These are phyloP conservation scores for Kurtzmaniella quercitrusa DNA, from an alignment of 1,139 yeast species.

Conservation along the genomic window DNA sequence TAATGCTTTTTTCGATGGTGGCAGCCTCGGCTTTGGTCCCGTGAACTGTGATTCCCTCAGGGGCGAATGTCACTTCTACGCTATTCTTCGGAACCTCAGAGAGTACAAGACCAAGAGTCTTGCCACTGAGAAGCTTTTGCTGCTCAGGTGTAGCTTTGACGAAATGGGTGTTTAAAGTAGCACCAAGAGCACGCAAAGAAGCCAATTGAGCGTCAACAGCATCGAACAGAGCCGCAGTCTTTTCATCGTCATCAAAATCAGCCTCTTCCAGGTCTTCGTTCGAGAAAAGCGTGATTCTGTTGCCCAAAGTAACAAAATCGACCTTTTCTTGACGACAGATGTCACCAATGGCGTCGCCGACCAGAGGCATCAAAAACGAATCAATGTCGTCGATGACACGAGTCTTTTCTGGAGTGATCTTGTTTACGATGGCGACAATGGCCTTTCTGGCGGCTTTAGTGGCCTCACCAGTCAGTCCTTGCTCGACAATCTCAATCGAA, in stretches of 20 bases:
- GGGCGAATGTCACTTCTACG: conserved; percentile 40
- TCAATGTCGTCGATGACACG: conserved; percentile 63
- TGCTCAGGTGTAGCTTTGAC: conserved; percentile 51
- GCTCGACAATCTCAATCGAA: conserved; percentile 41
- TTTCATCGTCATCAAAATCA: conserved; percentile 24
- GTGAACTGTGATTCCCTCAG: conserved; percentile 51
- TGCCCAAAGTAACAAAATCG: conserved; percentile 51
- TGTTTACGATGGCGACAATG: conserved; percentile 69
- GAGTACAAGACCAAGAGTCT: conserved; percentile 52
- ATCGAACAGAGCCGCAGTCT: conserved; percentile 33
- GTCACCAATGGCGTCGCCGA: conserved; percentile 39
- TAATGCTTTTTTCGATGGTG: conserved; percentile 49
- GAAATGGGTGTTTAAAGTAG: conserved; percentile 47
- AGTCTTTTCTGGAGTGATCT: conserved; percentile 64
- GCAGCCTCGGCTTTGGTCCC: conserved; percentile 61
- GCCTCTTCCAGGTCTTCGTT: conserved; percentile 26
- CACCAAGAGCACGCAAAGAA: conserved; percentile 55
- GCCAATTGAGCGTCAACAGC: conserved; percentile 49
- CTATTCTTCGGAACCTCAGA: conserved; percentile 33
- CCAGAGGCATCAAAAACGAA: conserved; percentile 55
- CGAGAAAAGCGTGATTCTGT: conserved; percentile 37
- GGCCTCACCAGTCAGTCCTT: conserved; percentile 28
- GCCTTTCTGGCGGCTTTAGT: conserved; percentile 51
- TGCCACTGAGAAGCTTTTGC: conserved; percentile 53
- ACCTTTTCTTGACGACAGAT: conserved; percentile 49